Evolutionary conservation across 1,284 basidiomycete genomes (phyloP).

Genomic region (Sporisorium reilianum): DNA sequence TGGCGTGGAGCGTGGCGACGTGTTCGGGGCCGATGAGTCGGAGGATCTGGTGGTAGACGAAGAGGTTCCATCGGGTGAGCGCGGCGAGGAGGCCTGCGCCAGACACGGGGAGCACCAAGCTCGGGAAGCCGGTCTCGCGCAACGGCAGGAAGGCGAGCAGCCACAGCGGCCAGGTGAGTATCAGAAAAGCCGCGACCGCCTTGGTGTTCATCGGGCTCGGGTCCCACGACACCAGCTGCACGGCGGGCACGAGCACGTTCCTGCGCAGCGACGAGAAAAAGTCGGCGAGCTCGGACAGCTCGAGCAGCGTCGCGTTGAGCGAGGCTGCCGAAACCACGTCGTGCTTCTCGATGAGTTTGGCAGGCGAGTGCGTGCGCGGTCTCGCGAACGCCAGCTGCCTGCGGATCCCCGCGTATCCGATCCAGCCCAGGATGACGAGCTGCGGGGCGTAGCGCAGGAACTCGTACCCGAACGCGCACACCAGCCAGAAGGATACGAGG

Average conservation of each 20-base stretch:
- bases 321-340: constrained; percentile 38
- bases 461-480: constrained; percentile 65
- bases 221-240: constrained; percentile 56
- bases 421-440: constrained; percentile 47
- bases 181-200: constrained; percentile 56
- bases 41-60: constrained; percentile 25
- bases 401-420: constrained; percentile 52
- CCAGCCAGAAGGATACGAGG: constrained; percentile 58
- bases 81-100: constrained; percentile 28
- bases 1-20: constrained; percentile 18
- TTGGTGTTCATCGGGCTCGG: constrained; percentile 46
- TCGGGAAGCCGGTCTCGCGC: constrained; percentile 37
- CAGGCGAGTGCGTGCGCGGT: constrained; percentile 22
- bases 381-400: constrained; percentile 45
- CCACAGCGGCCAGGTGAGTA: constrained; percentile 66
- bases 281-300: constrained; percentile 63
- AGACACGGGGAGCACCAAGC: constrained; percentile 44
- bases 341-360: constrained; percentile 32
- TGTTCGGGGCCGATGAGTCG: constrained; percentile 26
- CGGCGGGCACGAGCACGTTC: constrained; percentile 50
- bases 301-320: constrained; percentile 57
- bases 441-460: constrained; percentile 65
- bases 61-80: not conserved
- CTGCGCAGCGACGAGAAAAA: constrained; percentile 53
- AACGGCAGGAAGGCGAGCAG: constrained; percentile 60